Evolutionary conservation across 2,329 filamentous ascomycete genomes (phyloP), one percentile per base, ranked within the genome.

Genomic region (Teratosphaeria viscida): DNA sequence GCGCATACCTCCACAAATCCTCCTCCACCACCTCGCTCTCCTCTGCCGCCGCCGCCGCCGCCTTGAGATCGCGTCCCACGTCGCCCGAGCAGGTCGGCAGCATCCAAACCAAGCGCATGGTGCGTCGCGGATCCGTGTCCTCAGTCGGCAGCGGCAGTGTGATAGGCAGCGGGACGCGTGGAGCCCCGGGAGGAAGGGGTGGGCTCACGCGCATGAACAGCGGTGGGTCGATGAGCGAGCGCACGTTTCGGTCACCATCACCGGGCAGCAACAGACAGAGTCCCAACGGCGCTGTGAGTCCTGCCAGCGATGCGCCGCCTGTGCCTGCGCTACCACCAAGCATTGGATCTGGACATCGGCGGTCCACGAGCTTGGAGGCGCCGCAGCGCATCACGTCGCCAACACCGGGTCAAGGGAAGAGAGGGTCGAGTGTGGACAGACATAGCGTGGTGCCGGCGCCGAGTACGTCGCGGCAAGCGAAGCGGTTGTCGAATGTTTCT

Each of bases 61-160:
- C 92, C 54, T 81, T 97, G 60, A 86, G 87, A 70, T 88, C 87
- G 54, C 84, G 88, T 66, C 86, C 90, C 10, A 85, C 85, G 57
- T 86, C 88, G 2, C 91, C 90, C 26, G 92, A 86, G 57, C 85
- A 86, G 66, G 87, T 96, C 59, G 87, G 85, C 72, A 85, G 90
- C 70, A 84, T 95, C 53, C 88, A 95, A 74, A 95, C 92, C 5
- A 96, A 92, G 78, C 88, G 92, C 70, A 92, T 88, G 70, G 73
- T 84, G 61, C 84, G 90, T 67, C 85, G 91, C 73, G 81, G 81
- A 57, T 95, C 91, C 0, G 75, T 82, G 52, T 89, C 89, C 1
- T 92, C 90, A 4, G 78, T 83, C 55, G 80, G 78, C 39, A 83
- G 81, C 61, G 73, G 75, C 60, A 76, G 73, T 55, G 61, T 71